Evolutionary conservation across 768 basidiomycete species (phyloP).

Genomic region (Tulasnella sp.): DNA sequence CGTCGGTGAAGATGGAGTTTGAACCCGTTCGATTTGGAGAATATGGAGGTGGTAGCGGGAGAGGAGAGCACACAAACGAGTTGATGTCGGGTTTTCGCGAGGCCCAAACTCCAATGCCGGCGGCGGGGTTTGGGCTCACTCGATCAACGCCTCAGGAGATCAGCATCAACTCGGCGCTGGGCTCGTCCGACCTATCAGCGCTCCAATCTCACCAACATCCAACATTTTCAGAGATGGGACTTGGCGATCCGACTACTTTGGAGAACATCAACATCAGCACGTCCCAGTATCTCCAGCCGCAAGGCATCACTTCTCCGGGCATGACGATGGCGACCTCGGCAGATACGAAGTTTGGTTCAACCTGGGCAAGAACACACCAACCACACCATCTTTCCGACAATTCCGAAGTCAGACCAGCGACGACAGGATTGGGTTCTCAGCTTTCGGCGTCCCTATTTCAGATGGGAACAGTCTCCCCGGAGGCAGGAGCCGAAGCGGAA

Average conservation of each 20-base stretch:
- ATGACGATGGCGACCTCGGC: slow-evolving; percentile 2
- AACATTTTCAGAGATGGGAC: not conserved
- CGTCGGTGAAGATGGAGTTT: too few relatives aligned
- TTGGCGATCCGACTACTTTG: not conserved
- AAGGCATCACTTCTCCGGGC: slow-evolving; percentile 4
- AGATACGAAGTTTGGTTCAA: slow-evolving; percentile 15
- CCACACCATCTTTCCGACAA: slow-evolving; percentile 13
- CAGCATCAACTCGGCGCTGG: not conserved
- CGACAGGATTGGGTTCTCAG: not conserved
- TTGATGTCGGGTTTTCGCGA: slow-evolving; percentile 11
- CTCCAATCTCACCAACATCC: slow-evolving; percentile 11
- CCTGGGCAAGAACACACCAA: slow-evolving; percentile 14
- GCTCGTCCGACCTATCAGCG: slow-evolving; percentile 10
- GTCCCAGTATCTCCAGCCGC: not conserved
- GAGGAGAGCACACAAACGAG: not conserved
- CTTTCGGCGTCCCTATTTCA: not conserved
- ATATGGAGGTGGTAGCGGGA: too few relatives aligned
- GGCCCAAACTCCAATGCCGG: slow-evolving; percentile 14
- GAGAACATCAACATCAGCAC: not conserved
- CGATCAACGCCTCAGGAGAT: slow-evolving; percentile 4
- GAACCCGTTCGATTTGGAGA: too few relatives aligned
- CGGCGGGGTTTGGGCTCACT: slow-evolving; percentile 15
- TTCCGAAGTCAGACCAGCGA: not conserved
- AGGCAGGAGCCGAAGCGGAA: slow-evolving; percentile 12
- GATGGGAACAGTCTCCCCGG: not conserved